Percentiles rank a stretch among this genome's conserved stretches.
Conservation (phyloP, 805 yeast genomes). For the Candida maris region DNA sequence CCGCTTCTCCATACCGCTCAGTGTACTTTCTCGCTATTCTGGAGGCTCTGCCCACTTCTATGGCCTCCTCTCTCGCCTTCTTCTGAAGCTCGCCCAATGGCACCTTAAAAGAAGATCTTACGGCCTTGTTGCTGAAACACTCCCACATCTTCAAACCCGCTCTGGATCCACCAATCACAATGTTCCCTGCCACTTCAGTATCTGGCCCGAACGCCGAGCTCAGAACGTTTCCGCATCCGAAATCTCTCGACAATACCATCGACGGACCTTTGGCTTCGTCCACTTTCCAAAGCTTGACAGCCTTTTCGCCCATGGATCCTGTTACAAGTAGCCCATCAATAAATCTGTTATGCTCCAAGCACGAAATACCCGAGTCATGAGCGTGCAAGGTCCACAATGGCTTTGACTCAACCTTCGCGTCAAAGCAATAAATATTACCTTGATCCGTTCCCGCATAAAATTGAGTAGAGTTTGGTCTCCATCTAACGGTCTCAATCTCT, state of each 20-base stretch:
- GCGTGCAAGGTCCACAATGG: slow-evolving; percentile 97
- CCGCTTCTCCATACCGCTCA: slow-evolving; percentile 46
- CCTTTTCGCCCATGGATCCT: slow-evolving; percentile 87
- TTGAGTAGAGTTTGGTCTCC: slow-evolving; percentile 52
- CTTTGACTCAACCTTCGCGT: slow-evolving; percentile 61
- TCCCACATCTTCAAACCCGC: slow-evolving; percentile 93
- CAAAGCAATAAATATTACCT: slow-evolving; percentile 87
- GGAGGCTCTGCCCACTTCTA: slow-evolving; percentile 54
- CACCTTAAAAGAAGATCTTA: slow-evolving; percentile 62
- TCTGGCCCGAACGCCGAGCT: slow-evolving; percentile 83
- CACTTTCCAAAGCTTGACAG: slow-evolving; percentile 84
- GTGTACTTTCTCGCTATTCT: slow-evolving; percentile 72
- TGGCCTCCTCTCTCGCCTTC: slow-evolving; percentile 56
- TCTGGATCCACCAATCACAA: slow-evolving; percentile 83
- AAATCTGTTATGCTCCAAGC: slow-evolving; percentile 64
- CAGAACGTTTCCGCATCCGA: slow-evolving; percentile 91
- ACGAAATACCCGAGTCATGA: slow-evolving; percentile 90
- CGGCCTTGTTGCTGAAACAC: slow-evolving; percentile 74
- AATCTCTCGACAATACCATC: slow-evolving; percentile 86
- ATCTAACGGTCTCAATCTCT: slow-evolving; percentile 79
- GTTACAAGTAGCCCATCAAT: slow-evolving; percentile 76
- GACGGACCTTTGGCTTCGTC: slow-evolving; percentile 49
- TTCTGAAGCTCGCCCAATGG: slow-evolving; percentile 54
- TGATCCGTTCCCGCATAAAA: slow-evolving; percentile 89
- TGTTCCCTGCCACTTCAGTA: slow-evolving; percentile 70